These are phyloP conservation scores for Combretum micranthum DNA, from an alignment of 345 rosid species.

Conservation along the genomic window DNA sequence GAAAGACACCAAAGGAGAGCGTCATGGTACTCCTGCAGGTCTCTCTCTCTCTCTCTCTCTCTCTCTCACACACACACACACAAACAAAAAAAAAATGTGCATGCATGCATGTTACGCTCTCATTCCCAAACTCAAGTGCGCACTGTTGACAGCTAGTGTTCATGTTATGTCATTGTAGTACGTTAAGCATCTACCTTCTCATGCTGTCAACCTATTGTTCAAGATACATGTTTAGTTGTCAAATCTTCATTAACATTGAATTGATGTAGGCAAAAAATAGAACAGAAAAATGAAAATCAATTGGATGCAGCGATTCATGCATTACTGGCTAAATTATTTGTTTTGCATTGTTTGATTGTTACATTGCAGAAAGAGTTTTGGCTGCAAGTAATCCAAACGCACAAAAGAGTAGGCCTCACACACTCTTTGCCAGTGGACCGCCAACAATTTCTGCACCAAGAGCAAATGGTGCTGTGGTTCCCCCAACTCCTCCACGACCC, in stretches of 20 bases:
- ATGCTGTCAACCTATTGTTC: too few relatives aligned
- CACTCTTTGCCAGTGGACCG: conserved; percentile 89
- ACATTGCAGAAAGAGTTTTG: conserved; percentile 79
- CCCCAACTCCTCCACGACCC: conserved; percentile 62
- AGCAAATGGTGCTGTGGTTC: conserved; percentile 50
- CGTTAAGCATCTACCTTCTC: too few relatives aligned
- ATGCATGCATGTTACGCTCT: neutral
- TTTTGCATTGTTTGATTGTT: neutral
- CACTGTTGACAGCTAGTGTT: too few relatives aligned
- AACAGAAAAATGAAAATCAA: too few relatives aligned
- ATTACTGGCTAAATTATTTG: neutral
- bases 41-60: conserved; percentile 16
- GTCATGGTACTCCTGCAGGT: conserved; percentile 99
- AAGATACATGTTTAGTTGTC: too few relatives aligned
- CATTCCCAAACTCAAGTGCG: neutral
- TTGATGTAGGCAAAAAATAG: too few relatives aligned
- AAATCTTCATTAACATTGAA: too few relatives aligned
- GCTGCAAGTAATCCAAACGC: conserved; percentile 86
- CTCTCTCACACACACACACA: neutral
- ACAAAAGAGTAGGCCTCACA: conserved; percentile 91
- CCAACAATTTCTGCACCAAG: conserved; percentile 54
- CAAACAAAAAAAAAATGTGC: too few relatives aligned
- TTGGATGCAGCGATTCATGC: neutral
- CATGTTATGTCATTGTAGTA: too few relatives aligned
- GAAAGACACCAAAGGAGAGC: conserved; percentile 99